Percentiles rank a stretch among this genome's conserved stretches.
Evolutionary conservation across 495 filamentous ascomycete species (phyloP).

Genomic region (Penicillium angulare): DNA sequence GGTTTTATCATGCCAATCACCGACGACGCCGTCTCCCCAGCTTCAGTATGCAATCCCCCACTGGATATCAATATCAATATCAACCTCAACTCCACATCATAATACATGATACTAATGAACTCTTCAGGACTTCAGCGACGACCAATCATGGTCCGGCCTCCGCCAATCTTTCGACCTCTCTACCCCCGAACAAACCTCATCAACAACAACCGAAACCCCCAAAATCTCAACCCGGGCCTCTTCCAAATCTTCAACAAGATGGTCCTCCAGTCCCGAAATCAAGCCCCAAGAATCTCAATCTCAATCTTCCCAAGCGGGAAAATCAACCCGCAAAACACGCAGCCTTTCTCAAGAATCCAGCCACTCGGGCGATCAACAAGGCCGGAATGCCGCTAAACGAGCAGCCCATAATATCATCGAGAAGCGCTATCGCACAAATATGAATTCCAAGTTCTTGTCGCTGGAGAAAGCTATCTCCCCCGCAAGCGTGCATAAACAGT

Average conservation of each 20-base stretch:
- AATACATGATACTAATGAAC: neutral
- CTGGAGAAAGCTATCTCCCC: slow-evolving; percentile 43
- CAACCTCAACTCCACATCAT: neutral
- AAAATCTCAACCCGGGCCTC: slow-evolving; percentile 16
- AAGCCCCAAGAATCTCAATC: slow-evolving; percentile 26
- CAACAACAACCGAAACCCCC: slow-evolving; percentile 8
- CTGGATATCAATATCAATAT: neutral
- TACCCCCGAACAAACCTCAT: slow-evolving; percentile 13
- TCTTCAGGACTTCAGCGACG: slow-evolving; percentile 44
- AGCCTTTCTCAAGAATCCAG: slow-evolving; percentile 32
- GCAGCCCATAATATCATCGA: slow-evolving; percentile 55
- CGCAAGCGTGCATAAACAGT: slow-evolving; percentile 22
- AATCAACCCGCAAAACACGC: slow-evolving; percentile 30
- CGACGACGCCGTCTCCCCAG: slow-evolving; percentile 34
- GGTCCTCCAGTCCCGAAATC: slow-evolving; percentile 39
- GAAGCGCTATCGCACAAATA: slow-evolving; percentile 53
- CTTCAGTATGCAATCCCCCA: slow-evolving; percentile 28
- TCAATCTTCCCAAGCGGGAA: slow-evolving; percentile 12
- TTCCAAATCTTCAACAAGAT: slow-evolving; percentile 18
- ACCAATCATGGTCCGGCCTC: slow-evolving; percentile 34
- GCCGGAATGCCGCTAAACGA: slow-evolving; percentile 46
- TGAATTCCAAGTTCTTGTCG: slow-evolving; percentile 51
- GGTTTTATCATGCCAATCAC: slow-evolving; percentile 37
- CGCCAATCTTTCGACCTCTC: slow-evolving; percentile 24
- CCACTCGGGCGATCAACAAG: slow-evolving; percentile 21